Base-by-base conservation (phyloP, 2,329 filamentous ascomycete genomes). In the Chaetomium sp. region DNA sequence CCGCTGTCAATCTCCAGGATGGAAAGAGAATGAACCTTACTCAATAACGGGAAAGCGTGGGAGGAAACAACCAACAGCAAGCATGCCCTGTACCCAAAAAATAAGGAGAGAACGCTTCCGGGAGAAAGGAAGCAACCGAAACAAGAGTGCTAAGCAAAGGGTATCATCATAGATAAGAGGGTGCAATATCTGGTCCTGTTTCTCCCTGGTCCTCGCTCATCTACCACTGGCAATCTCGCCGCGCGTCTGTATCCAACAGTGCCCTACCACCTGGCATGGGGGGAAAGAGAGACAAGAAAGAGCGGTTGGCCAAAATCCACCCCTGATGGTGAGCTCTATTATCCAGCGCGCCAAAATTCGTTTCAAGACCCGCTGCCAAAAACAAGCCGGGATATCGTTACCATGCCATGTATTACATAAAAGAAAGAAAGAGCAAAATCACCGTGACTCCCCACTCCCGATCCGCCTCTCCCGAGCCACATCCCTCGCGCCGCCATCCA, bases 391-490 rank as follows among this genome's bases (percentile, higher is more conserved):
- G 31, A 42, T 29, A 38, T 57, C 54, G 38, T 57, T 27, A 57
- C 54, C 31, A 16, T 57, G n/a, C 25, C n/a, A 25, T 19, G 38
- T 21, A 25, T n/a, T 12, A 33, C 27, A n/a, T 12, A 54, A 60
- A 53, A 16, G 13, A 53, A 25, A 49, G 25, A 45, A 21, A 21
- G 7, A 57, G 16, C 13, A 25, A 8, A 45, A 45, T 8, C 21
- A 57, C 23, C 21, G 31, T 10, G 53, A 33, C 53, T 35, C 53
- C 7, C 53, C 53, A 21, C 53, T 35, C 16, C 53, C 53, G 3
- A 8, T 55, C 62, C 53, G 85, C 66, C 85, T 79, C 71, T 83
- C 82, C 38, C 81, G 78, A 3, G 80, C 77, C 6, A 79, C 75
- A 67, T 83, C 80, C 65, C 76, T 80, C n/a, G 78, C 77, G 1